Base-by-base conservation (phyloP, 2,329 filamentous ascomycete species). In the Hortaea sp. region DNA sequence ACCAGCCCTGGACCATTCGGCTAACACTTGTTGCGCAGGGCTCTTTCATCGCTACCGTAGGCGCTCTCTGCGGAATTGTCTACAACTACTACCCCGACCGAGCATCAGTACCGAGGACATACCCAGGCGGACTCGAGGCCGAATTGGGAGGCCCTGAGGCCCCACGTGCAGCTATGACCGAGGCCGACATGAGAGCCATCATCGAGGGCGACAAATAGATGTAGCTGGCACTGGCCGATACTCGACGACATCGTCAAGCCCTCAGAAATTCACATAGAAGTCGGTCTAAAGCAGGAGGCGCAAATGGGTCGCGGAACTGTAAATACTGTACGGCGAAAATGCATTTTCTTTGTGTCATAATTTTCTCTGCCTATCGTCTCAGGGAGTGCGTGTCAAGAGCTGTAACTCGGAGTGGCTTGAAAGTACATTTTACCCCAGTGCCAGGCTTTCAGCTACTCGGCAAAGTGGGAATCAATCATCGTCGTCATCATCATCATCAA, bases 71-170 rank as follows among this genome's bases (percentile, higher is more conserved):
- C 48, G 64, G 57, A 12, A 62, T 66, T 1, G 65, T 69, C 7
- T 60, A 59, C 45, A 49, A 63, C 43, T 60, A 57, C 44, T 72
- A 73, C 53, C 71, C 71, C 6, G 71, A 74, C 54, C 44, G 57
- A 63, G 60, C 68, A 20, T 65, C 64, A 41, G 65, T 63, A 5
- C 68, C 70, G 29, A 67, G 67, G 57, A 69, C 67, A 39, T 75
- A 69, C 52, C 63, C 66, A 10, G 70, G 63, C 49, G 71, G 72
- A 11, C 55, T 75, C 43, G 70, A 74, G 54, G 61, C 57, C 29
- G 72, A 75, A 56, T 61, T 75, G 3, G 72, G 72, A 47, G 72
- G 72, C 5, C 63, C 66, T 5, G 29, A 29, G 10, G 49, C 46
- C 3, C 29, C 35, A 11, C 49, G 49, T 10, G 49, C 47, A 27